Base-by-base conservation (phyloP, 805 yeast genomes). In the Pichia cephalocereana region DNA sequence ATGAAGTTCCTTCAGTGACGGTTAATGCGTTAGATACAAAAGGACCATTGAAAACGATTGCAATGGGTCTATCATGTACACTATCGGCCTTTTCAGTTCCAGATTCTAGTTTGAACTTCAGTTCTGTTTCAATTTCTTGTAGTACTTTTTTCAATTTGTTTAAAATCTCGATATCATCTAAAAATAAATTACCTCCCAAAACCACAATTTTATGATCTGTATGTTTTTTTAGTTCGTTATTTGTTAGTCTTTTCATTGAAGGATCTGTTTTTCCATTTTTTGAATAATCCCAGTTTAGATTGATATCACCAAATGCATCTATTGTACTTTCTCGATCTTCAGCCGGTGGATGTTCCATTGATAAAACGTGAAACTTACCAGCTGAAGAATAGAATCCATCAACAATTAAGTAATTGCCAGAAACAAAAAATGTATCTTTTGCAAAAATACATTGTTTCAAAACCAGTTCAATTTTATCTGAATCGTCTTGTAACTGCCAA, bases 261-360 rank as follows among this genome's bases (percentile, higher is more conserved):
- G 70, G 73, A 62, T 85, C 91, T 8, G 88, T 70, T 53, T 87
- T 77, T 17, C 81, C 62, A 40, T 53, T 55, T 34, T 54, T 56
- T 9, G 58, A 52, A 38, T 51, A 57, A 9, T 55, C 49, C 41
- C 61, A 54, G 18, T 55, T 57, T 54, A 89, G 82, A 63, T 93
- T 98, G 26, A 86, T 57, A 54, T 83, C 76, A 1, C 96, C 98
- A 51, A 80, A 80, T 1, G 83, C 82, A 27, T 84, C 90, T 48
- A 80, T 59, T 1, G 95, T 73, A 0, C 60, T 64, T 9, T 74
- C 80, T 50, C 97, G 71, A 53, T 76, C 71, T 61, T 93, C 99
- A 4, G 88, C 83, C 0, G 93, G 89, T 3, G 99, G 98, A 51
- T 88, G 96, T 4, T 85, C 83, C 45, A 93, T 72, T 6, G 83